Evolutionary conservation across 768 basidiomycete species (phyloP), one percentile per base, ranked within the genome.

Genomic region (Rhizopogon roseolus): DNA sequence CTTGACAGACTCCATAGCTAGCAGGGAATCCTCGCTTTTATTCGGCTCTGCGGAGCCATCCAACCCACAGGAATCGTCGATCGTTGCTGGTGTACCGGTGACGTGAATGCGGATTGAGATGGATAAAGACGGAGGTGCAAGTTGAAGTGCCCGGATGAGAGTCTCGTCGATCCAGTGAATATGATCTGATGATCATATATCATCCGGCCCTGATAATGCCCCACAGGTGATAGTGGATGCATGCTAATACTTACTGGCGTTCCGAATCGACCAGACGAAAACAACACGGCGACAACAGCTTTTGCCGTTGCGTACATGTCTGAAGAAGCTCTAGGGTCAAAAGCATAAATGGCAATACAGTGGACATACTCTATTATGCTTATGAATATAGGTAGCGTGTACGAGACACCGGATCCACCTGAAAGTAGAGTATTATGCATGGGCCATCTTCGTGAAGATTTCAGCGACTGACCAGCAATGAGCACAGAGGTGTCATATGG

Each of bases 401-500:
- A 80, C 3, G 79, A 70, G 9, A 81, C 67, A 0, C 81, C 80
- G 3, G 80, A 78, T 5, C 80, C 80, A 25, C 78, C 78, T 77
- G 32, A 29, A 40, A 41, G 3, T 27, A 4, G 22, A 55, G 13
- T 45, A 45, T 22, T 22, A 22, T 14, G 9, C 6, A 27, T 4
- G 41, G n/a, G 34, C 29, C 46, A 11, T n/a, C 5, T 14, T 19
- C 14, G 10, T 3, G 19, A 14, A 25, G 11, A 25, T 38, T 28
- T 7, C 7, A n/a, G 19, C 14, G 38, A 57, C 62, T 11, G 41
- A 77, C 81, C 80, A 50, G 76, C 74, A 53, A 84, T 67, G 34
- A 83, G 66, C 9, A 83, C 61, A 0, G 77, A 73, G 1, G 71
- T 75, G 32, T 76, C 70, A 53, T 71, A 79, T 1, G 67, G 65